Base-by-base conservation (phyloP, 768 basidiomycete species). In the Kwoniella botswanensis region DNA sequence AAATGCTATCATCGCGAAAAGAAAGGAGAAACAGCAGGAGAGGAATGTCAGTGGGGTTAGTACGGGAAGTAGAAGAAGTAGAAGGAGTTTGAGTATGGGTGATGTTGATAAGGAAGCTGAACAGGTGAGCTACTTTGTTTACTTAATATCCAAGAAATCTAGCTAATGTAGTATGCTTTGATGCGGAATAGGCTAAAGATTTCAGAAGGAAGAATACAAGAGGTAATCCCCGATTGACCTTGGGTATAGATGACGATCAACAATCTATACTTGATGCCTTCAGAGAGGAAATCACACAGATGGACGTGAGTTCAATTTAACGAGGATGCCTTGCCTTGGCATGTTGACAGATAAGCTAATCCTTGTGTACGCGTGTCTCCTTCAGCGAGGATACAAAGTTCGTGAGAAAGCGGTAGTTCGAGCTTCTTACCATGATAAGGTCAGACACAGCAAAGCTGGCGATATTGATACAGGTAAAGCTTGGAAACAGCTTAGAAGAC, bases 401-500 rank as follows among this genome's bases (percentile, higher is more conserved):
- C 89, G 90, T 29, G 91, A 87, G 43, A 88, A 89, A 75, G 86
- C 85, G 21, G 91, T 89, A 17, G 93, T 96, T 46, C 92, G 92
- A 75, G 93, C 94, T 10, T 89, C 90, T 10, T 91, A 90, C 35
- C 84, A 85, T 12, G 91, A 93, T 77, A 88, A 88, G 71, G 86
- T 93, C 56, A 87, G 89, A 5, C 92, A 93, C 80, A 86, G 88
- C 80, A 86, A 86, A 59, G 87, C 88, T 26, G 93, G 94, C 17
- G 95, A 96, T 82, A 86, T 95, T 29, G 90, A 94, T 78, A 84
- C 86, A 26, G 93, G 93, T 1, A 84, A 85, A 78, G 93, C 94
- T 4, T 98, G 95, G 96, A 88, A 90, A 79, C 87, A 90, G 15
- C 90, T 98, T 41, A 87, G 93, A 74, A 86, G 94, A 24, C 94